Conservation (phyloP, 108 stramenopile species). For the Pelagomonas calceolata region DNA sequence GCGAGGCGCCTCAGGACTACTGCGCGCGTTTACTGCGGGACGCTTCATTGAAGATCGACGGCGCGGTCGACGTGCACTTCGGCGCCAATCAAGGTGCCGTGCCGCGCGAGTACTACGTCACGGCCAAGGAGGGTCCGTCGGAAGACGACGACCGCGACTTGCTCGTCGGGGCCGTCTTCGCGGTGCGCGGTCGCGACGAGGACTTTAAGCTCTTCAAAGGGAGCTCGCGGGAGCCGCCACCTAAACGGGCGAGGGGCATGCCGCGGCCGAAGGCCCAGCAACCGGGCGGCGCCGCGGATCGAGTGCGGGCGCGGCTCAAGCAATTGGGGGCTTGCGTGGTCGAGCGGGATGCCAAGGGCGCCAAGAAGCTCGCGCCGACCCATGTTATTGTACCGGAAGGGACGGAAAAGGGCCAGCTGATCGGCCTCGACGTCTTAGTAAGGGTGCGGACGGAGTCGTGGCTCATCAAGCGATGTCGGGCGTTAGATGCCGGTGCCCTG, state of each 20-base stretch:
- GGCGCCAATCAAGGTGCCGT: not conserved
- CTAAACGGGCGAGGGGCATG: not conserved
- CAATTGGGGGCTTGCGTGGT: not conserved
- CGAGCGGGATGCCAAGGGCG: too few relatives aligned
- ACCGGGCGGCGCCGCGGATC: conserved; percentile 6
- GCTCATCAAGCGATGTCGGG: not conserved
- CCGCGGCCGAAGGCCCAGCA: not conserved
- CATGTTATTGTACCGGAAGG: not conserved
- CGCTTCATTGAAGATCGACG: not conserved
- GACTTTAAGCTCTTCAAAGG: not conserved
- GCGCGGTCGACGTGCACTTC: not conserved
- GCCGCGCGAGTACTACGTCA: not conserved
- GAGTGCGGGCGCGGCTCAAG: conserved; percentile 12
- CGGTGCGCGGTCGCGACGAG: not conserved
- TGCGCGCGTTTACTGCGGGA: not conserved
- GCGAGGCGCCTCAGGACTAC: not conserved
- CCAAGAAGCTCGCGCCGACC: not conserved
- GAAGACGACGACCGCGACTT: not conserved
- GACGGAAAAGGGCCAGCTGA: not conserved
- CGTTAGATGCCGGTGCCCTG: not conserved
- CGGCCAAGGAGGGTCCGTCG: not conserved
- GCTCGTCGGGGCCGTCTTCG: not conserved
- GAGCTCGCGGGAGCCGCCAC: not conserved
- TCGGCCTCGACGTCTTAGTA: not conserved
- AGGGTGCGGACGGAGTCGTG: not conserved